Evolutionary conservation across 177 flowering plant genomes (phyloP).

Genomic region (Vitis hybrid): DNA sequence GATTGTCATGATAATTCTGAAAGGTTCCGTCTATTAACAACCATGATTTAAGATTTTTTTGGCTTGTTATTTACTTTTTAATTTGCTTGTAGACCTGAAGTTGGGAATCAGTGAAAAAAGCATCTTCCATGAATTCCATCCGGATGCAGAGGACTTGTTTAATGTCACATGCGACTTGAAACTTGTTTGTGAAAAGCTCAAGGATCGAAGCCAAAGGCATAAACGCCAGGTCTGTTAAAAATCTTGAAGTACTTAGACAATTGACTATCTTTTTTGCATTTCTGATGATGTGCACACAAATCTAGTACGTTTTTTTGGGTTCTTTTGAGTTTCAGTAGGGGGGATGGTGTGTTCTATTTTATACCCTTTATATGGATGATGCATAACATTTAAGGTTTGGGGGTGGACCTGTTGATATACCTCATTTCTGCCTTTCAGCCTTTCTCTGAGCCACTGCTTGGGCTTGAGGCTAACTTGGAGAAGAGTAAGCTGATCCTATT

Average conservation of each 20-base stretch:
- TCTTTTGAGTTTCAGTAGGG: too few species aligned
- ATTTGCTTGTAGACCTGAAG: constrained; percentile 65
- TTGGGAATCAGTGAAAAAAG: constrained; percentile 90
- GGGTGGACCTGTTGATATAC: too few species aligned
- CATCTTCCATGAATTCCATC: constrained; percentile 97
- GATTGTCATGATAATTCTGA: constrained; percentile 93
- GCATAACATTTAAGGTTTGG: too few species aligned
- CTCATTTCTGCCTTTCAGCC: too few species aligned
- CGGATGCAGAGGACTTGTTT: constrained; percentile 97
- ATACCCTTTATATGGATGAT: too few species aligned
- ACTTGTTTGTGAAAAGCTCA: constrained; percentile 89
- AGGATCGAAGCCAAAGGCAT: constrained; percentile 76
- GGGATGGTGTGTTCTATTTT: too few species aligned
- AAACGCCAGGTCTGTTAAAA: constrained; percentile 71
- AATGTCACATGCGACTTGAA: constrained; percentile 97
- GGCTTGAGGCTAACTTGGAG: too few species aligned
- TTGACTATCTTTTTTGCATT: not conserved
- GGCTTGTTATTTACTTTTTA: not conserved
- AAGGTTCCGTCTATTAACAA: constrained; percentile 43
- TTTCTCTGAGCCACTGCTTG: too few species aligned
- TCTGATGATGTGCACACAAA: not conserved
- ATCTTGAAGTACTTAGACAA: not conserved
- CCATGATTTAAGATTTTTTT: not conserved
- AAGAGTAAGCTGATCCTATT: too few species aligned
- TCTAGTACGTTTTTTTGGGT: too few species aligned